Evolutionary conservation across 352 stramenopile species (phyloP), one percentile per base, ranked within the genome.

Genomic region (Phytopythium kandeliae): DNA sequence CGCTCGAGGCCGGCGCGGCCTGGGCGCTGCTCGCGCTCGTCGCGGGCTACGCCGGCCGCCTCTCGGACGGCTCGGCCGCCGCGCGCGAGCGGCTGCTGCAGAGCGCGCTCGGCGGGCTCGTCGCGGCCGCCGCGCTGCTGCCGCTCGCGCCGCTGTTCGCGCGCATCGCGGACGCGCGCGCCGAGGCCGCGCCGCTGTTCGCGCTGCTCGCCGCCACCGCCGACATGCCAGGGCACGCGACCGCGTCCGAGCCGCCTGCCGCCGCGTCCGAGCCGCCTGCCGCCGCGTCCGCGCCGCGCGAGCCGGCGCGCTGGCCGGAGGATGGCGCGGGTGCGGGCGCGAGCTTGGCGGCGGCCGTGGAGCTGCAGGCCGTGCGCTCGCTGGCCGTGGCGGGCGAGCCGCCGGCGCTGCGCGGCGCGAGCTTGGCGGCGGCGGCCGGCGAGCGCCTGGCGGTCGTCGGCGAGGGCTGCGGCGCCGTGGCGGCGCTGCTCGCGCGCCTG

Each of bases 391-490:
- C 64, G 42, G 74, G 74, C n/a, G 58, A 81, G 43, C 63, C n/a
- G 31, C 25, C 38, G 1, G 51, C 70, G 19, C 58, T 85, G 46
- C 31, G 46, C 25, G 63, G 67, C 26, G 56, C 70, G 26, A 72
- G 51, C 24, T 51, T 83, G 22, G 51, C 48, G 0, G 26, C 78
- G 9, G 37, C 60, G 19, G 43, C 64, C 42, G 74, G 74, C n/a
- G 58, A 81, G 43, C 63, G 73, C 22, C 57, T 81, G 4, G 69
- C 65, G 15, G 48, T 86, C 6, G 67, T 81, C 15, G 73, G 75
- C 4, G 47, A 25, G 0, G 51, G 24, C 48, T 69, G 71, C n/a
- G 55, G 48, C 3, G 74, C 67, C 21, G 60, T 85, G 10, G 19
- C 63, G 6, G 44, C 46, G 33, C 55, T 85, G 9, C 30, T 86